These are phyloP conservation scores for Prinsepia uniflora DNA, from an alignment of 306 rosid genomes.

Conservation along the genomic window DNA sequence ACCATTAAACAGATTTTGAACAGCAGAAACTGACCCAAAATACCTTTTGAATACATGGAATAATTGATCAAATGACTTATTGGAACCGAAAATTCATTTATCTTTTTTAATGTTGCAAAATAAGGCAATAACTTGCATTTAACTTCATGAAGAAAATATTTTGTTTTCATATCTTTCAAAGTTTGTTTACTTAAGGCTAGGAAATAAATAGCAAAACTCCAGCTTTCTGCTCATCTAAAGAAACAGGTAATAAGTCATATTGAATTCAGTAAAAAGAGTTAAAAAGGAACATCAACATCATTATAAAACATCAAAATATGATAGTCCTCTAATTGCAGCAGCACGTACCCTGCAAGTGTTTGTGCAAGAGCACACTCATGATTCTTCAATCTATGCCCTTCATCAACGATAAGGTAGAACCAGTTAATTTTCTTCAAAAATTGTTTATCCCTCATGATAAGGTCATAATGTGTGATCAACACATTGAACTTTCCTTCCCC, in stretches of 20 bases:
- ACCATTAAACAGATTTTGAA: neutral
- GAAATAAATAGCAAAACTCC: neutral
- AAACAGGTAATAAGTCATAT: neutral
- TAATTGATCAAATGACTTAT: neutral
- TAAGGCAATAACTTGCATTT: neutral
- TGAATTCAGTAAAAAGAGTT: neutral
- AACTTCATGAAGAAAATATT: neutral
- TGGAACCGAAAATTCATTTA: neutral
- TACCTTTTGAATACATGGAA: neutral
- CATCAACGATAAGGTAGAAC: conserved; percentile 94
- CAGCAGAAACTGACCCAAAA: neutral
- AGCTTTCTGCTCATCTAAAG: conserved; percentile 7
- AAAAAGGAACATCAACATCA: neutral
- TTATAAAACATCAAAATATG: conserved; percentile 13
- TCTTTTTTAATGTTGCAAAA: neutral
- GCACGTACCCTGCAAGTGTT: conserved; percentile 88
- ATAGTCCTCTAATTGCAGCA: conserved; percentile 12
- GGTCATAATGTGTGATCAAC: conserved; percentile 91
- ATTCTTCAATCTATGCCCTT: conserved; percentile 98
- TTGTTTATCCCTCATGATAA: conserved; percentile 95
- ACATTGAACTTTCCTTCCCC: conserved; percentile 95
- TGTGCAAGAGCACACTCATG: conserved; percentile 93
- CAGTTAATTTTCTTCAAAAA: conserved; percentile 90
- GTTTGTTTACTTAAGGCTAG: neutral
- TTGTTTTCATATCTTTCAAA: neutral